Percentiles rank a stretch among this genome's conserved stretches.
phyloP scores from a whole-genome alignment of 2,329 filamentous ascomycete genomes.

The Ophiostoma quercus region DNA sequence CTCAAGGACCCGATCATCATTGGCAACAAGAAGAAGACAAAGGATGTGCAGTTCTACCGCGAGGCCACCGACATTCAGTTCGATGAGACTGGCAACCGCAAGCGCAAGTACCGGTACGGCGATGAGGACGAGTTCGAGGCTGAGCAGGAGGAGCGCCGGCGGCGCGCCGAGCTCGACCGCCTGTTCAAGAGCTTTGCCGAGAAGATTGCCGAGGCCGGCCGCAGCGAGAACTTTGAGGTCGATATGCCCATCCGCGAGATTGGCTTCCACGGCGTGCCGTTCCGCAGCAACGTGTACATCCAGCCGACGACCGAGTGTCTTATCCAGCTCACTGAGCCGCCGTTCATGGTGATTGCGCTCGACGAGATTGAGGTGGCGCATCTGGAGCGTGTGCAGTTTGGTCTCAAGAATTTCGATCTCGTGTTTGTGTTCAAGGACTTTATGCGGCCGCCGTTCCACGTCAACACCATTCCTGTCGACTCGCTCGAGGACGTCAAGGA shows the following conservation, averaged over 20 bases:
- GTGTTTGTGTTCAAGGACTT: slow-evolving; percentile 99
- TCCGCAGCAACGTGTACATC: slow-evolving; percentile 90
- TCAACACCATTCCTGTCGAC: slow-evolving; percentile 98
- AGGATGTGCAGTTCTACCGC: slow-evolving; percentile 96
- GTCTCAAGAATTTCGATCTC: slow-evolving; percentile 97
- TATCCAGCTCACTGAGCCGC: slow-evolving; percentile 93
- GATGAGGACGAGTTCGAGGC: slow-evolving; percentile 99
- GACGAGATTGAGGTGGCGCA: slow-evolving; percentile 96
- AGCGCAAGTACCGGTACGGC: slow-evolving; percentile 94
- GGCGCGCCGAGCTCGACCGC: slow-evolving; percentile 85
- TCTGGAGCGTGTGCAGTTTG: slow-evolving; percentile 91
- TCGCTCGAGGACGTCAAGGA: slow-evolving; percentile 93
- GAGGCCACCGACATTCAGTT: slow-evolving; percentile 98
- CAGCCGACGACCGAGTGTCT: slow-evolving; percentile 95
- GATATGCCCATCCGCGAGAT: slow-evolving; percentile 96
- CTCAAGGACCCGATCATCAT: slow-evolving; percentile 97
- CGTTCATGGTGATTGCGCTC: slow-evolving; percentile 91
- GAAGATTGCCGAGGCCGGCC: slow-evolving; percentile 93
- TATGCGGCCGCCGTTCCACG: slow-evolving; percentile 78
- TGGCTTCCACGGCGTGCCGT: slow-evolving; percentile 93
- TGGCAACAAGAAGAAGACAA: slow-evolving; percentile 95
- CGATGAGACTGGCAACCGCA: slow-evolving; percentile 95
- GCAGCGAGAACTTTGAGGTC: slow-evolving; percentile 83
- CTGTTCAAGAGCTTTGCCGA: slow-evolving; percentile 95
- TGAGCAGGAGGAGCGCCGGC: slow-evolving; percentile 91